Base-by-base conservation (phyloP, 371 early-diverging fungal genomes). In the Zopfochytrium polystomum region DNA sequence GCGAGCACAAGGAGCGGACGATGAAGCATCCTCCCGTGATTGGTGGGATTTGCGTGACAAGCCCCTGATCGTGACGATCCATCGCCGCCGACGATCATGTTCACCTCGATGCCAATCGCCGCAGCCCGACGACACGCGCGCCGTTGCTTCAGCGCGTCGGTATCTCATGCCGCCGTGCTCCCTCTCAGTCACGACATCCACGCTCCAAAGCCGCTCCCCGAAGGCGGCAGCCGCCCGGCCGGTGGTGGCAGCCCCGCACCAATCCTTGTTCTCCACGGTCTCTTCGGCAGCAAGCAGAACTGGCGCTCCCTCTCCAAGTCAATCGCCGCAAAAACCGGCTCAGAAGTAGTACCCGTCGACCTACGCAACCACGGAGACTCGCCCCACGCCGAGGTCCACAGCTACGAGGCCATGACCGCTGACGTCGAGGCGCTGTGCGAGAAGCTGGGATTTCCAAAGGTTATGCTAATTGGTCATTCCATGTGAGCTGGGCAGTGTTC, bases 301-400 rank as follows among this genome's bases (percentile, higher is more conserved):
- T 60, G 60, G 65, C 47, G 71, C 31, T 85, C 91, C 3, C 79
- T 95, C n/a, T 81, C 87, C 47, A 89, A 88, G 62, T 77, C 85
- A 26, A 76, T 95, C 51, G 70, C 86, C 18, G 70, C 72, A 20
- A 77, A 80, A 2, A 73, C 90, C 11, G 70, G 67, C 23, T 78
- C 86, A 6, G 73, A 78, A 30, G 85, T 92, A 1, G 83, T 84
- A 48, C 73, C 90, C 0, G 62, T 93, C 47, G 97, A 96, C 73
- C 78, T 92, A 65, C 83, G 96, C 34, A 95, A 96, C 73, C 97
- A 96, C 66, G 97, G 97, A 27, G 92, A 91, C 29, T 90, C 91
- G 57, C 87, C 86, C 2, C 95, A 93, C 60, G 49, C 68, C 15
- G 47, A 59, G 0, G 73, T 64, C 1, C 90, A 91, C 65, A 84